Evolutionary conservation across 805 yeast species (phyloP), one percentile per base, ranked within the genome.

Genomic region (Candida ipomoeae): DNA sequence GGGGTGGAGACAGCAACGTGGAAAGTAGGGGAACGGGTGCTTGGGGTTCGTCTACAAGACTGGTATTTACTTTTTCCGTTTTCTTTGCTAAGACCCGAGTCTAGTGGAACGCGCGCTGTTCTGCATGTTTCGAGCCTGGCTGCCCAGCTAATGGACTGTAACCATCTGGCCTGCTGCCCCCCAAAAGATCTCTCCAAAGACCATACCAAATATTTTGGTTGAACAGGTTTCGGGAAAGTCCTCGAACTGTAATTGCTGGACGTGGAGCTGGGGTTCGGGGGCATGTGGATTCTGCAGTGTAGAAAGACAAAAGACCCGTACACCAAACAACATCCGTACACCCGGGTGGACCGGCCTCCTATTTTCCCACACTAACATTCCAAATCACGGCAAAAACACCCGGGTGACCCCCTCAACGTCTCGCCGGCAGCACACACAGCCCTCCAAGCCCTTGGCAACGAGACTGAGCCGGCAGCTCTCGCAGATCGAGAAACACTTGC

Each of bases 401-500:
- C 79, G 73, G 26, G 85, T 78, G 44, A 78, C 85, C 1, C 86
- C 85, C 48, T 83, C 83, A 2, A 91, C 96, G 26, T 77, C 77
- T 31, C 83, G 70, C 33, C 96, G 78, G 61, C 97, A 91, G 61
- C 96, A 87, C 0, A 90, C 92, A 66, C 97, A 91, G 0, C 84
- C 85, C 50, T 79, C 80, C 61, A 85, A 84, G 11, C 87, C 86
- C 53, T 90, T 78, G 33, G 84, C 69, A 6, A 88, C 89, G 47
- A 91, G 73, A 15, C 86, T 80, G 10, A 83, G 71, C 15, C 97
- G 76, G 62, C 97, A 91, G 23, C 80, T 77, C 55, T 90, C 96
- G 66, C 97, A 91, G 5, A 91, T 73, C 0, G 96, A 90, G 49
- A 91, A 80, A 65, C 97, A 91, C 58, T 82, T 80, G 63, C 97